phyloP scores from a whole-genome alignment of 768 basidiomycete genomes.

The Sarcodon aspratus region DNA sequence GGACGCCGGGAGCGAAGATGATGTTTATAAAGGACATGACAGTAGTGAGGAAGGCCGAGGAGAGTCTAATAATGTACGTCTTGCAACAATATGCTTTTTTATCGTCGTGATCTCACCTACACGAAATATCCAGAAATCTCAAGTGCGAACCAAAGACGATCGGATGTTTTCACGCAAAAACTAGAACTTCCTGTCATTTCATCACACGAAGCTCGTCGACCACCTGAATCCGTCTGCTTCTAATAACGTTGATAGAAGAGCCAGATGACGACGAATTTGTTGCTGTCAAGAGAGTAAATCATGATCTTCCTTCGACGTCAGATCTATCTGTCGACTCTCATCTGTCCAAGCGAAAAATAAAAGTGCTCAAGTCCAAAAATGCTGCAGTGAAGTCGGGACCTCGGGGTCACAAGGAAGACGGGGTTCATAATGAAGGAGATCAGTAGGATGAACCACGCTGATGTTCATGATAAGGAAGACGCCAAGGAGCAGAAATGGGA shows the following conservation, averaged over 20 bases:
- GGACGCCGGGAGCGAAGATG: conserved; percentile 17
- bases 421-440: conserved; percentile 61
- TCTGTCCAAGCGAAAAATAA: conserved; percentile 82
- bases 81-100: background rate
- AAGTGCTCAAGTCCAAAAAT: conserved; percentile 64
- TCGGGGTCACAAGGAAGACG: conserved; percentile 52
- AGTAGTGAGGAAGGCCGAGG: conserved; percentile 18
- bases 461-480: conserved; percentile 68
- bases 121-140: conserved; percentile 17
- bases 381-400: conserved; percentile 51
- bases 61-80: too few species aligned
- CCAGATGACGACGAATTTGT: conserved; percentile 76
- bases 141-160: conserved; percentile 87
- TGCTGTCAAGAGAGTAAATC: conserved; percentile 87
- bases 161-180: conserved; percentile 97
- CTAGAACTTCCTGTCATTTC: conserved; percentile 82
- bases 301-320: conserved; percentile 40
- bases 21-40: conserved; percentile 14
- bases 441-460: conserved; percentile 56
- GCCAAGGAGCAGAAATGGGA: conserved; percentile 83
- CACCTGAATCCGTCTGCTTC: conserved; percentile 18
- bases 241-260: conserved; percentile 18
- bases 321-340: conserved; percentile 24
- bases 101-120: background rate
- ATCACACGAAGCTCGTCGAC: conserved; percentile 83